Evolutionary conservation across 164 flowering plant genomes (phyloP), one percentile per base, ranked within the genome.

Genomic region (Aristolochia californica): DNA sequence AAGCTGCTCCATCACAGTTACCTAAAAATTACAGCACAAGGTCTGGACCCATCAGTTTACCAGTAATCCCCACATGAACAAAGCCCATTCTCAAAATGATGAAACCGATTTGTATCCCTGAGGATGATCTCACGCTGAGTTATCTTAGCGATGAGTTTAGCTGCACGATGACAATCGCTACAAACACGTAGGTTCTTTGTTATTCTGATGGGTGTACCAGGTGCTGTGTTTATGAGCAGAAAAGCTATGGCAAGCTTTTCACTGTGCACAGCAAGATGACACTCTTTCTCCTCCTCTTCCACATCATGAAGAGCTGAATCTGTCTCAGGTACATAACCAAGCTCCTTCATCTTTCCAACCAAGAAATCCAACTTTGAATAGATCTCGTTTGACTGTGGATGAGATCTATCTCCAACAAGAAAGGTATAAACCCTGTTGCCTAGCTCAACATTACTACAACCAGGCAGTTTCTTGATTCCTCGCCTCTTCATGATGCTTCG

Each of bases 361-460:
- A 56, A 17, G 47, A 44, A 26, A 62, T 58, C 60, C 13, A 57
- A 64, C 62, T 64, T 53, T 15, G 45, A 53, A 45, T 55, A 57
- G 15, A 61, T 61, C 61, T 50, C 47, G 53, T 50, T 49, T 10
- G 61, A 59, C 20, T 68, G 63, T 30, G 70, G 67, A 58, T 64
- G 67, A 26, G 56, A 64, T 43, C 57, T 58, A 43, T 64, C 67
- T 5, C 67, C 67, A 26, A 64, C 67, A 44, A 64, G 61, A 44
- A 64, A 64, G n/a, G 67, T 38, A 17, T 64, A 57, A 50, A 64
- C 67, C 17, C 8, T 52, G 24, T 51, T 56, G 23, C 40, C 14
- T 10, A 57, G 28, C 58, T 69, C 66, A n/a, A 66, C 59, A 57
- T 48, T 66, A 48, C 64, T 61, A 56, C 61, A 64, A 13, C 67